Conservation (phyloP, 1,139 yeast species). For the Diutina catenulata region DNA sequence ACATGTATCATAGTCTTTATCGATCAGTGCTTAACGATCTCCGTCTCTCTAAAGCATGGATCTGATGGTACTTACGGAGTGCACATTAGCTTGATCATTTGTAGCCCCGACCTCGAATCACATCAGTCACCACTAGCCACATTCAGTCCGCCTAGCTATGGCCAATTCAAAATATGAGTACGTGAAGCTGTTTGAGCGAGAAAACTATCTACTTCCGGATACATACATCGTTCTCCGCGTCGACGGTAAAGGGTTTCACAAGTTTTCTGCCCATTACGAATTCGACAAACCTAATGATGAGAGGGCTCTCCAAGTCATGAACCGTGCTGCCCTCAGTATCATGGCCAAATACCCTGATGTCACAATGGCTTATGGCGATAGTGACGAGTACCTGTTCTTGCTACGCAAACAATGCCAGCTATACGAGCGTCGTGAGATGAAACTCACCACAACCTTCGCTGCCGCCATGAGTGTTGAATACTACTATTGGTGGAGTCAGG, state of each 20-base stretch:
- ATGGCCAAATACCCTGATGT: conserved; percentile 61
- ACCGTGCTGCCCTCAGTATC: conserved; percentile 59
- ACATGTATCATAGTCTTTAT: too few species aligned
- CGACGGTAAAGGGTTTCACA: conserved; percentile 93
- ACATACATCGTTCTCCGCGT: conserved; percentile 75
- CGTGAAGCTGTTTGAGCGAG: conserved; percentile 72
- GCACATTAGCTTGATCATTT: too few species aligned
- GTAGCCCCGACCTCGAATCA: neutral
- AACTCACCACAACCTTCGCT: conserved; percentile 70
- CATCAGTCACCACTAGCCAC: too few species aligned
- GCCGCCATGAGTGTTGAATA: conserved; percentile 75
- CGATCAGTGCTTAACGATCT: too few species aligned
- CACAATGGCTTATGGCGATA: conserved; percentile 80
- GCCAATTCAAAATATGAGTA: conserved; percentile 79
- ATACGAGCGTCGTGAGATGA: conserved; percentile 73
- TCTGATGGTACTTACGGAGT: too few species aligned
- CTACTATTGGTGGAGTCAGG: conserved; percentile 49
- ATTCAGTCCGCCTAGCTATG: too few species aligned
- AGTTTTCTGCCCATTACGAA: conserved; percentile 58
- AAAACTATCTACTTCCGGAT: conserved; percentile 61
- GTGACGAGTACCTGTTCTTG: conserved; percentile 87
- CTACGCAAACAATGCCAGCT: conserved; percentile 48
- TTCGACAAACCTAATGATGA: conserved; percentile 84
- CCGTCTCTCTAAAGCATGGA: neutral
- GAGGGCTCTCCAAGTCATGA: conserved; percentile 70